phyloP scores from a whole-genome alignment of 306 rosid species.

The Amphicarpaea edgeworthii region DNA sequence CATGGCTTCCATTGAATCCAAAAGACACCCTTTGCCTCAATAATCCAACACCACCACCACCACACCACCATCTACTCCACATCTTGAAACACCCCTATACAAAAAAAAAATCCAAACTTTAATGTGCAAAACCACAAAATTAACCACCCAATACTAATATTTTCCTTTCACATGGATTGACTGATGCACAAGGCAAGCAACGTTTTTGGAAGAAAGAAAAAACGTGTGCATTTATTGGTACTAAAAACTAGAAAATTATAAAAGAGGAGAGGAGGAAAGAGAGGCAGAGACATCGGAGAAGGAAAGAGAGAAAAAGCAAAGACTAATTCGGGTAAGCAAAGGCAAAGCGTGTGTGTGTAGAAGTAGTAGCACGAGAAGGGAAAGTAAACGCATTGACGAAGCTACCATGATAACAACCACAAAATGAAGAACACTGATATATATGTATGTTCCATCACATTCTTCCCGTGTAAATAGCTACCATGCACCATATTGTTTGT shows the following conservation, averaged over 20 bases:
- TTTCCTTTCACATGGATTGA: slow-evolving; percentile 14
- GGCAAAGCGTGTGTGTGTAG: neutral
- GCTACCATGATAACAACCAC: slow-evolving; percentile 32
- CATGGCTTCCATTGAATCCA: slow-evolving; percentile 39
- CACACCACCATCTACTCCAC: slow-evolving; percentile 51
- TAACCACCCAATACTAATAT: neutral
- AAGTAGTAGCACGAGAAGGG: neutral
- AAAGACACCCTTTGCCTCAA: slow-evolving; percentile 46
- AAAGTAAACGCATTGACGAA: slow-evolving; percentile 2
- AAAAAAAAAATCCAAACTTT: slow-evolving; percentile 5
- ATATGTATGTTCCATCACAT: slow-evolving; percentile 18
- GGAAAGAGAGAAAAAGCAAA: slow-evolving; percentile 8
- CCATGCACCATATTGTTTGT: neutral
- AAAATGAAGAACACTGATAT: neutral
- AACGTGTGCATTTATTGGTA: slow-evolving; percentile 23
- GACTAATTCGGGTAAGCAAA: slow-evolving; percentile 34
- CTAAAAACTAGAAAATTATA: neutral
- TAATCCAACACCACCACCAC: slow-evolving; percentile 33
- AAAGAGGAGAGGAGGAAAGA: slow-evolving; percentile 37
- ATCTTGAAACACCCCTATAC: slow-evolving; percentile 37
- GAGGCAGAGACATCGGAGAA: slow-evolving; percentile 40
- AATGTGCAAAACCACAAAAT: neutral
- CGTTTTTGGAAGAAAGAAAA: slow-evolving; percentile 5
- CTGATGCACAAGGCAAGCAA: neutral
- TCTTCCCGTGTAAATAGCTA: slow-evolving; percentile 42